Evolutionary conservation across 176 grass and related monocot species (phyloP).

Genomic region (Carex myosuroides): DNA sequence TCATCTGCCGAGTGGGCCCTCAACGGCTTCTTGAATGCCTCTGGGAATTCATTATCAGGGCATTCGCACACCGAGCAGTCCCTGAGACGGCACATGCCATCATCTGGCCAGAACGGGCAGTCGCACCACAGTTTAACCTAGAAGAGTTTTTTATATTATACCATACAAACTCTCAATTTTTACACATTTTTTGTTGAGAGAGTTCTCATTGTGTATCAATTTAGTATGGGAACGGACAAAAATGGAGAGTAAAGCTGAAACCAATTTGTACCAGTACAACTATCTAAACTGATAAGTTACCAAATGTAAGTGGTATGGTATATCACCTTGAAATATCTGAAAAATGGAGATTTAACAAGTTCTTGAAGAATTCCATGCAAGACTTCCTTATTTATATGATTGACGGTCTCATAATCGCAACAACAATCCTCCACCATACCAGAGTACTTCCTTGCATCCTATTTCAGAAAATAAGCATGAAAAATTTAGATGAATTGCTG

Average conservation of each 20-base stretch:
- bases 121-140: conserved; percentile 97
- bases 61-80: conserved; percentile 96
- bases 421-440: conserved; percentile 92
- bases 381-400: conserved; percentile 64
- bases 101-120: conserved; percentile 95
- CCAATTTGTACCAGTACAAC: neutral
- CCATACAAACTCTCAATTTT: neutral
- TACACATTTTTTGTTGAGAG: neutral
- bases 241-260: neutral
- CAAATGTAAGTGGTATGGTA: neutral
- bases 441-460: conserved; percentile 60
- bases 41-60: conserved; percentile 86
- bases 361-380: conserved; percentile 72
- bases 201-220: neutral
- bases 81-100: conserved; percentile 83
- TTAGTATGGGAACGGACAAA: neutral
- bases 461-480: neutral
- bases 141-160: neutral
- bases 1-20: conserved; percentile 39
- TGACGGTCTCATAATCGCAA: conserved; percentile 80
- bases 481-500: neutral
- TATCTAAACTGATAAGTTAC: neutral
- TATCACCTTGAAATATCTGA: conserved; percentile 95
- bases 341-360: conserved; percentile 75
- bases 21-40: conserved; percentile 69